Base-by-base conservation (phyloP, 2,329 filamentous ascomycete species). In the Huntiella decipiens region DNA sequence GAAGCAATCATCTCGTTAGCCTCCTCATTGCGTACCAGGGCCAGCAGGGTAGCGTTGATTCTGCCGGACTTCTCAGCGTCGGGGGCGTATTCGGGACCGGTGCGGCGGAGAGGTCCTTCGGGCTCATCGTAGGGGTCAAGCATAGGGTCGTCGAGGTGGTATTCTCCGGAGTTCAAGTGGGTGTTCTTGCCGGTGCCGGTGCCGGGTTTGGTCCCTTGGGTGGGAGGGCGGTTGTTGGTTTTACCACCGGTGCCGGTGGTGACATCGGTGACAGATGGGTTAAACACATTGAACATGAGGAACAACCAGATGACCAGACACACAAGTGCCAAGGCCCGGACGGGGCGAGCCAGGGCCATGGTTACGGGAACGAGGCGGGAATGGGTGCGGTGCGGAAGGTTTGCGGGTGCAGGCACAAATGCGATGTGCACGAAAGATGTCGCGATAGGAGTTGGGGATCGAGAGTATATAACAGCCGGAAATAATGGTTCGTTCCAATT, bases 1-100 rank as follows among this genome's bases (percentile, higher is more conserved):
- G 86, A 85, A 58, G 79, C 74, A 19, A 96, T 67, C 68, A 98
- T 82, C 40, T 80, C 82, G 16, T 76, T 65, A 22, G 95, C 66
- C 66, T 98, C 91, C 58, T 83, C 77, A 57, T 98, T 98, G 51
- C 91, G 79, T 47, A 98, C 91, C 34, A 98, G 73, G 16, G 86
- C 82, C 53, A 98, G 71, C 48, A 98, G 70, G 3, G 91, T 96
- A 49, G 91, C 91, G 61, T 93, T 91, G 61, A 94, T 91, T 57
- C 91, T 83, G 53, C 80, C 77, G 44, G 80, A 82, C 51, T 85
- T 74, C 44, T 73, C 66, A 56, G 80, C 79, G 56, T 85, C 74
- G 44, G 82, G 76, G 44, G 75, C 74, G 62, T 96, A 96, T 56
- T 80, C 79, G 53, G 82, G 68, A 46, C 77, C 78, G 32, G 79